Conservation (phyloP, 495 filamentous ascomycete species). For the Xylaria grammica region DNA sequence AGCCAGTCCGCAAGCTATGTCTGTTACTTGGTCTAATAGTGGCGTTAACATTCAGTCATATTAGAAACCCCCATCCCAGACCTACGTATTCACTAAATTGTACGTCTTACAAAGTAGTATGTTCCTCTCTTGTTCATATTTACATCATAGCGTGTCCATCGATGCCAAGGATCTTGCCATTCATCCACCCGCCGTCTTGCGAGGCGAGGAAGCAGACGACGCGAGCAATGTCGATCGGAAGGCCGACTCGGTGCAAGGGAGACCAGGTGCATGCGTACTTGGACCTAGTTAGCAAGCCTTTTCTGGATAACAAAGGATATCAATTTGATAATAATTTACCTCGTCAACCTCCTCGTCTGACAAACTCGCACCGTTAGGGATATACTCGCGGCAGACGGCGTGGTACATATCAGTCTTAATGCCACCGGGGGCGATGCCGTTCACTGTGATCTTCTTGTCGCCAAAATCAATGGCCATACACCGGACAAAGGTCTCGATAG, state of each 20-base stretch:
- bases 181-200: slow-evolving; percentile 70
- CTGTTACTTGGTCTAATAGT: not conserved
- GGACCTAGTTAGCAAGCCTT: not conserved
- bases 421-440: slow-evolving; percentile 75
- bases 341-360: slow-evolving; percentile 43
- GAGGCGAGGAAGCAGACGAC: slow-evolving; percentile 69
- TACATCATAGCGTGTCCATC: slow-evolving; percentile 56
- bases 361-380: slow-evolving; percentile 60
- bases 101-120: not conserved
- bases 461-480: slow-evolving; percentile 77
- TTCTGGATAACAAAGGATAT: not conserved
- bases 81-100: not conserved
- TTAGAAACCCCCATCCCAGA: not conserved
- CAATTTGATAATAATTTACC: slow-evolving; percentile 14
- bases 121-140: slow-evolving; percentile 16
- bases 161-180: slow-evolving; percentile 61
- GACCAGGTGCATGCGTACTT: slow-evolving; percentile 61
- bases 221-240: slow-evolving; percentile 68
- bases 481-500: slow-evolving; percentile 79
- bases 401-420: slow-evolving; percentile 83
- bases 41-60: not conserved
- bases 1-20: not conserved
- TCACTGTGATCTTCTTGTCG: slow-evolving; percentile 74
- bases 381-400: slow-evolving; percentile 65
- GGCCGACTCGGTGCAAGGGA: slow-evolving; percentile 63